Evolutionary conservation across 768 basidiomycete genomes (phyloP).

Genomic region (Boletus reticulatus): DNA sequence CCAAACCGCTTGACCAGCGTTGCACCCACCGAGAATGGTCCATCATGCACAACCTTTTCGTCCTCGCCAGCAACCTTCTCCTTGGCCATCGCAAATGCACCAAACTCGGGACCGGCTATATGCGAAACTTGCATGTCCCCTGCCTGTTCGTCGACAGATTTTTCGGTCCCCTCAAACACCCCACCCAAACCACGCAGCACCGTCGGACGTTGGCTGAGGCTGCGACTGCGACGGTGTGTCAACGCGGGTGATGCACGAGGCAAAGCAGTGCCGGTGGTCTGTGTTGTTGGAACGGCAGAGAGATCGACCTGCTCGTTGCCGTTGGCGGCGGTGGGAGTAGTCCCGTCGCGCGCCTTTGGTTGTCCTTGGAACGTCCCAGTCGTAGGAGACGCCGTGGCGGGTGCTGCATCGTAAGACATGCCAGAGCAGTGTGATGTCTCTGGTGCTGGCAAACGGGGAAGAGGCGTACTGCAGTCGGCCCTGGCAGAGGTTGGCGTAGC

Average conservation of each 20-base stretch:
- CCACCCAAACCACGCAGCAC: slow-evolving; percentile 54
- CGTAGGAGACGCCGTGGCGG: slow-evolving; percentile 53
- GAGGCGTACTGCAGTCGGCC: slow-evolving; percentile 80
- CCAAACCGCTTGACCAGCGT: slow-evolving; percentile 80
- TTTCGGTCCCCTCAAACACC: slow-evolving; percentile 49
- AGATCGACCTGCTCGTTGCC: slow-evolving; percentile 32
- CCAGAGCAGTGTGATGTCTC: slow-evolving; percentile 80
- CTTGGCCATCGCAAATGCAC: slow-evolving; percentile 48
- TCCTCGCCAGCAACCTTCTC: slow-evolving; percentile 23
- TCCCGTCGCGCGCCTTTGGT: slow-evolving; percentile 68
- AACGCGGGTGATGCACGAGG: slow-evolving; percentile 75
- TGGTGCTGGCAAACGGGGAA: slow-evolving; percentile 78
- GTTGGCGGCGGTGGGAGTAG: slow-evolving; percentile 35
- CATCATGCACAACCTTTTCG: slow-evolving; percentile 24
- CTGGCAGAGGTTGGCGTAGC: slow-evolving; percentile 34
- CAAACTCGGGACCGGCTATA: slow-evolving; percentile 66
- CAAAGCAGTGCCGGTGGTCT: slow-evolving; percentile 32
- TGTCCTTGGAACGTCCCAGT: slow-evolving; percentile 55
- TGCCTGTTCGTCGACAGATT: slow-evolving; percentile 43
- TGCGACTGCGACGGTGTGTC: slow-evolving; percentile 80
- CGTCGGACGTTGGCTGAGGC: slow-evolving; percentile 71
- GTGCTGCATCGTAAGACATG: slow-evolving; percentile 69
- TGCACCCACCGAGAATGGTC: slow-evolving; percentile 54
- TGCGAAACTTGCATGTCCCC: slow-evolving; percentile 43
- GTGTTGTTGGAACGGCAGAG: slow-evolving; percentile 19